Evolutionary conservation across 2,329 filamentous ascomycete genomes (phyloP).

Genomic region (Elsinoe arachidis): DNA sequence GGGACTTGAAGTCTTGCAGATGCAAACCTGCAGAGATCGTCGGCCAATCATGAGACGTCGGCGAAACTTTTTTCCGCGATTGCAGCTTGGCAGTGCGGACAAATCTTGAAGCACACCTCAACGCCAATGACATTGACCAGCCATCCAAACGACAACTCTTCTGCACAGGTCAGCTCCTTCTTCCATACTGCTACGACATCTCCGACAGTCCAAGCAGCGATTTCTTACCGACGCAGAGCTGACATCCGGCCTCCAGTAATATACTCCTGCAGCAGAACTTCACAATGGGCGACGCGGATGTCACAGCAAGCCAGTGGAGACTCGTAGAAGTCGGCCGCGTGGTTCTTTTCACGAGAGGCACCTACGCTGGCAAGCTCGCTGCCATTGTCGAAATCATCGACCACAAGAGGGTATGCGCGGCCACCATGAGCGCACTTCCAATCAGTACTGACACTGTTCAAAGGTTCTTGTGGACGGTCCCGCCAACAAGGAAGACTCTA

Average conservation of each 20-base stretch:
- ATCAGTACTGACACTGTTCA: slow-evolving; percentile 18
- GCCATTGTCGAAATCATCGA: slow-evolving; percentile 99
- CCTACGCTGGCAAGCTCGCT: slow-evolving; percentile 77
- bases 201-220: background rate
- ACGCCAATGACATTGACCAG: slow-evolving; percentile 1
- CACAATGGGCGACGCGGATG: slow-evolving; percentile 41
- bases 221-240: background rate
- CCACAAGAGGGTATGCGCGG: slow-evolving; percentile 95
- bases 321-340: slow-evolving; percentile 98
- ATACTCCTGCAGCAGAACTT: background rate
- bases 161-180: slow-evolving; percentile 1
- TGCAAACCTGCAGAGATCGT: background rate
- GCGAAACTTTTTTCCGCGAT: background rate
- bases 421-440: slow-evolving; percentile 17
- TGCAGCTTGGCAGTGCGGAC: background rate
- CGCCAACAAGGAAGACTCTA: slow-evolving; percentile 67
- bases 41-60: background rate
- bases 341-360: slow-evolving; percentile 79
- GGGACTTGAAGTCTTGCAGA: background rate
- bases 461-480: slow-evolving; percentile 96
- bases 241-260: background rate
- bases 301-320: slow-evolving; percentile 62
- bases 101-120: slow-evolving; percentile 1
- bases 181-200: background rate
- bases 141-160: background rate